Conservation (phyloP, 345 rosid genomes). For the Sisymbrium altissimum region DNA sequence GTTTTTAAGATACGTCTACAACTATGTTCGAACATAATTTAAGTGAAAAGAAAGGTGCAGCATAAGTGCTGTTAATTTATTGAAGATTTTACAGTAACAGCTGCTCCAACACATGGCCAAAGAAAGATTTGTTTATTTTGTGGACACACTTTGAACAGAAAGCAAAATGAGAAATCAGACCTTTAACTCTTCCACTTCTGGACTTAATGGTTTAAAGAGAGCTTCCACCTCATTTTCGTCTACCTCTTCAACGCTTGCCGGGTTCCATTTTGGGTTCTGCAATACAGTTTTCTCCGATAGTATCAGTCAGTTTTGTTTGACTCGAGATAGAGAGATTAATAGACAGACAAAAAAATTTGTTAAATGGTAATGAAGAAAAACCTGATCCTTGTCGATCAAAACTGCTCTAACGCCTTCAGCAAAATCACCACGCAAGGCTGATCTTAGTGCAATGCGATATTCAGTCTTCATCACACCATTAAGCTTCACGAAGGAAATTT, state of each 20-base stretch:
- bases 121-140: slow-evolving; percentile 12
- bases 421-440: slow-evolving; percentile 66
- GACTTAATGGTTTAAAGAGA: slow-evolving; percentile 56
- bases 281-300: background rate
- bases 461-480: slow-evolving; percentile 83
- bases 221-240: slow-evolving; percentile 63
- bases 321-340: background rate
- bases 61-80: background rate
- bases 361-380: slow-evolving; percentile 18
- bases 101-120: background rate
- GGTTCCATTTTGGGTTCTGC: slow-evolving; percentile 93
- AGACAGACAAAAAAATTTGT: background rate
- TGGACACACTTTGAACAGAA: background rate
- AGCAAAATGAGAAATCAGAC: slow-evolving; percentile 34
- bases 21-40: background rate
- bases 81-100: slow-evolving; percentile 9
- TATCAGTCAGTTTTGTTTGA: background rate
- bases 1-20: background rate
- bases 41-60: background rate
- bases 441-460: slow-evolving; percentile 75
- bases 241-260: slow-evolving; percentile 64
- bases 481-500: slow-evolving; percentile 40
- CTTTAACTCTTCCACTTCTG: slow-evolving; percentile 53
- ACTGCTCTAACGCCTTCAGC: slow-evolving; percentile 94
- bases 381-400: slow-evolving; percentile 94